These are phyloP conservation scores for Xerocomus nothofagi DNA, from an alignment of 1,284 basidiomycete species.

Conservation along the genomic window DNA sequence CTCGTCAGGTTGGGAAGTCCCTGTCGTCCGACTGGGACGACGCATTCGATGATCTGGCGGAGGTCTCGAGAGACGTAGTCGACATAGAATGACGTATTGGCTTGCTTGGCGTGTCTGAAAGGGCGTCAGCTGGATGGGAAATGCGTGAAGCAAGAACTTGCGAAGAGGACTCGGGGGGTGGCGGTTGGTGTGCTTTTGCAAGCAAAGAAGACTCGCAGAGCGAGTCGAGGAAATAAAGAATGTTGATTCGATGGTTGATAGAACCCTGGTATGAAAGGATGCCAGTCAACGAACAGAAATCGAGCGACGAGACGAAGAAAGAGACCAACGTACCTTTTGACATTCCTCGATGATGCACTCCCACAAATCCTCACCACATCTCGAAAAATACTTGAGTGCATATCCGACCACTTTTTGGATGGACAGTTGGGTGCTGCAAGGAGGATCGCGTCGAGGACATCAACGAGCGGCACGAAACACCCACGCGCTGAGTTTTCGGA, in stretches of 20 bases:
- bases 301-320: neutral
- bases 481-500: conserved; percentile 78
- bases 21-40: conserved; percentile 80
- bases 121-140: neutral
- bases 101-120: conserved; percentile 16
- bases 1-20: conserved; percentile 85
- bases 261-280: conserved; percentile 56
- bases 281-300: neutral
- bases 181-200: conserved; percentile 50
- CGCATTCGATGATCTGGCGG: conserved; percentile 69
- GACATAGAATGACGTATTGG: conserved; percentile 58
- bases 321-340: conserved; percentile 59
- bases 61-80: conserved; percentile 76
- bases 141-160: neutral
- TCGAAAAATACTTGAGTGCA: conserved; percentile 80
- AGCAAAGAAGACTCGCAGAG: conserved; percentile 78
- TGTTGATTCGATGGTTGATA: conserved; percentile 89
- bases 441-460: neutral
- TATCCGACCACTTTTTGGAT: conserved; percentile 89
- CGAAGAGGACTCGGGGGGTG: conserved; percentile 20
- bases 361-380: conserved; percentile 91
- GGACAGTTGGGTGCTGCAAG: conserved; percentile 78
- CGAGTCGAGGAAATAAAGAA: conserved; percentile 88
- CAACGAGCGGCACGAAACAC: conserved; percentile 32
- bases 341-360: conserved; percentile 91